Percentiles rank a stretch among this genome's conserved stretches.
Conservation (phyloP, 768 basidiomycete species). For the Tulasnella sp. region DNA sequence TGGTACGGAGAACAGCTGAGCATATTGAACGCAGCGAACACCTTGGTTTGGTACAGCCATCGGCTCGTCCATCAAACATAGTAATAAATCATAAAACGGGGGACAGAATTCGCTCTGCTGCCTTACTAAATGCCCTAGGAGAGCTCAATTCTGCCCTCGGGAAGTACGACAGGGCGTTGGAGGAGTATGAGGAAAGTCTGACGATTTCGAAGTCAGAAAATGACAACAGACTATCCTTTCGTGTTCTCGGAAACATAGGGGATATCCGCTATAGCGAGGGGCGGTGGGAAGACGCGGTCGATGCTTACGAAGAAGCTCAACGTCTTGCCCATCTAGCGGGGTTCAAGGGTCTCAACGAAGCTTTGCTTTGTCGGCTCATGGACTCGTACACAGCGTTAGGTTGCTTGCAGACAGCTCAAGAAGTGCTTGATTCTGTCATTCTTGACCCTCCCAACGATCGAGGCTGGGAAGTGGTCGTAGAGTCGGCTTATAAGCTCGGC, state of each 20-base stretch:
- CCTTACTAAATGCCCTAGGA: background rate
- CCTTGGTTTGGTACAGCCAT: background rate
- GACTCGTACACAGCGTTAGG: no score
- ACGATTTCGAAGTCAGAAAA: background rate
- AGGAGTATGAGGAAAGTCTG: background rate
- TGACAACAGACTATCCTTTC: background rate
- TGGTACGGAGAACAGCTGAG: background rate
- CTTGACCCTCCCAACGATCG: no score
- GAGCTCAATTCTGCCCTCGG: background rate
- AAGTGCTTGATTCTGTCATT: no score
- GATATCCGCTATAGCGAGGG: background rate
- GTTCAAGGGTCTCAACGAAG: no score
- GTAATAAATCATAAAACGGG: no score
- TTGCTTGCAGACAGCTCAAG: no score
- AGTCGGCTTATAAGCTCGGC: no score
- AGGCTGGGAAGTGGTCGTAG: no score
- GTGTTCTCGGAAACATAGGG: background rate
- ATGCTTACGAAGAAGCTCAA: background rate
- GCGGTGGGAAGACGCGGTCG: background rate
- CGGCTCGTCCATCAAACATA: background rate
- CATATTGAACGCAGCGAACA: background rate
- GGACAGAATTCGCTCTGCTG: background rate
- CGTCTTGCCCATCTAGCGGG: background rate
- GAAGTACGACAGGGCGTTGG: background rate
- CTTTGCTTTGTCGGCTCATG: background rate